Percentiles rank a stretch among this genome's conserved stretches.
Evolutionary conservation across 2,329 filamentous ascomycete genomes (phyloP).

Genomic region (Cladorrhinum sp.): DNA sequence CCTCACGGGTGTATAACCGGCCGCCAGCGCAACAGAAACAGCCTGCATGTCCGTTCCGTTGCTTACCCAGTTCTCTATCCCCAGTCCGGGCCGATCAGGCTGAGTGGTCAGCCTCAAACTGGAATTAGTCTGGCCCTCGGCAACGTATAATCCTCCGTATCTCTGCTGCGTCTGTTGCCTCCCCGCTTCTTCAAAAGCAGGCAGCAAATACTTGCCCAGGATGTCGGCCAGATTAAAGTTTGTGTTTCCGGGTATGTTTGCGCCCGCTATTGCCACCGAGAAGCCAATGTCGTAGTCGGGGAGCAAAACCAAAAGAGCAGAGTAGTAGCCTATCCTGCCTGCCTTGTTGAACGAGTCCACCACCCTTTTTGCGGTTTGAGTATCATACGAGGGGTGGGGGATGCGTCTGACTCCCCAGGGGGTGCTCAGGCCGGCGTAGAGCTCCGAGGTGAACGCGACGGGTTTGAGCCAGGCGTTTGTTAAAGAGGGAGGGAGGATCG

Average conservation of each 20-base stretch:
- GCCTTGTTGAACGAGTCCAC: constrained; percentile 31
- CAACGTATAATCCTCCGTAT: constrained; percentile 20
- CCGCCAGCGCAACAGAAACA: constrained; percentile 17
- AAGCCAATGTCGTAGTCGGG: constrained; percentile 29
- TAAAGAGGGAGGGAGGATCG: constrained; percentile 33
- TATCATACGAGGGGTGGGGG: constrained; percentile 11
- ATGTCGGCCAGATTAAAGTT: constrained; percentile 26
- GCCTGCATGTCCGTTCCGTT: constrained; percentile 25
- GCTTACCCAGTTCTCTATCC: constrained; percentile 22
- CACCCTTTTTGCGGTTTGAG: constrained; percentile 27
- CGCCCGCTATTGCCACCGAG: constrained; percentile 29
- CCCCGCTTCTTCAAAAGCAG: constrained; percentile 25
- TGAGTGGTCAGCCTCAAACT: constrained; percentile 22
- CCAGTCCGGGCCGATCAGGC: constrained; percentile 21
- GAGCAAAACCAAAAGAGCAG: constrained; percentile 22
- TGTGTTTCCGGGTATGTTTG: constrained; percentile 18
- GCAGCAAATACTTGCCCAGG: constrained; percentile 21
- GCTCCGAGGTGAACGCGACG: constrained; percentile 32
- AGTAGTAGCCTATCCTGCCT: constrained; percentile 29
- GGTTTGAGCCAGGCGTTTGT: constrained; percentile 47
- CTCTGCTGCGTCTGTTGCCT: constrained; percentile 20
- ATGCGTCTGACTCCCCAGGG: constrained; percentile 45
- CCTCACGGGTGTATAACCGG: constrained; percentile 19
- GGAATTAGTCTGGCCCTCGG: constrained; percentile 3
- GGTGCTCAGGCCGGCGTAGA: constrained; percentile 37